Evolutionary conservation across 345 rosid species (phyloP), one percentile per base, ranked within the genome.

Genomic region (Bruguiera gymnorhiza): DNA sequence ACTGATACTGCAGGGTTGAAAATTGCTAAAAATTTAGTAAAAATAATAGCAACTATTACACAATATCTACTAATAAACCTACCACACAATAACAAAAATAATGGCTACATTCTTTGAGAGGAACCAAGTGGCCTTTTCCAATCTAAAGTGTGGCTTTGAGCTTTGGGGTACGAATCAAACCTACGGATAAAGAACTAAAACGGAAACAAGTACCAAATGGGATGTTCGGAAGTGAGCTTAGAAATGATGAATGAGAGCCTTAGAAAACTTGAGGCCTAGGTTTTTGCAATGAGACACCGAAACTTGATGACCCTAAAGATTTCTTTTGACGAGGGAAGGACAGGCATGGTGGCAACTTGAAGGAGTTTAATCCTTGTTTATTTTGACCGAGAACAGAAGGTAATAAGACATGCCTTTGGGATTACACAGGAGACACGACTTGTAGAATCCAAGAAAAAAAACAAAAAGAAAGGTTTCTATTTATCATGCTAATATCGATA

Each of bases 371-470:
- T 65, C 24, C 48, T 66, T 63, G 50, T 76, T 80, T 72, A 71
- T 51, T 76, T 76, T 62, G 67, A 80, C 70, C 83, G 69, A 79
- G 46, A 71, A 32, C 70, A 63, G 65, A 60, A 48, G 72, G 27
- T 26, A 50, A 81, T 75, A 65, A 76, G 83, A 86, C 87, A 82
- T 83, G 84, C 89, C 83, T 83, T 82, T 70, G 84, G 89, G 84
- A 76, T 82, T 74, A 70, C 73, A 74, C 82, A 72, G 62, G 52
- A 43, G 48, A 68, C 56, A 31, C 53, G 55, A 63, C 75, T 67
- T 10, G 50, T 71, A 62, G 71, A 43, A 66, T 67, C 71, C 31
- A 15, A 11, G 32, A 72, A 2, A 30, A 26, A 73, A 57, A 29
- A 1, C 0, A 23, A 54, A 54, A 54, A 24, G 24, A 24, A 24